These are phyloP conservation scores for Alternaria panax DNA, from an alignment of 2,329 filamentous ascomycete genomes.

Conservation along the genomic window DNA sequence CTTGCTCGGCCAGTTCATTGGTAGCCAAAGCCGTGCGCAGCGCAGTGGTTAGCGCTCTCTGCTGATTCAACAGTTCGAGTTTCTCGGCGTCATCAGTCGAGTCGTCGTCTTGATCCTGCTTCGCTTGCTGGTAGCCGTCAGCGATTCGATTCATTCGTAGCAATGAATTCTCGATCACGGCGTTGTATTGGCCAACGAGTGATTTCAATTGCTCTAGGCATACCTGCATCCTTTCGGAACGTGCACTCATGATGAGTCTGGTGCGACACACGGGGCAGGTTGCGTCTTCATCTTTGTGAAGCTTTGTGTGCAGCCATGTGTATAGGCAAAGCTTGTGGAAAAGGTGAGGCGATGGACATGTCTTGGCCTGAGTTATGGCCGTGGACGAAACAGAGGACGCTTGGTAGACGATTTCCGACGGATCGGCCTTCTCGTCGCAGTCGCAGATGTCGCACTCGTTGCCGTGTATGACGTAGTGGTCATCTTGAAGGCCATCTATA, in stretches of 20 bases:
- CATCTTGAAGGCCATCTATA: neutral
- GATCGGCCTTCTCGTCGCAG: neutral
- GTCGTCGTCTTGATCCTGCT: neutral
- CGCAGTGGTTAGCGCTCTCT: neutral
- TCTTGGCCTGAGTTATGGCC: neutral
- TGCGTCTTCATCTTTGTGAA: neutral
- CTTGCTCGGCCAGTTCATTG: neutral
- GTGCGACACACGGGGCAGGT: constrained; percentile 1
- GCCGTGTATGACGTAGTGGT: neutral
- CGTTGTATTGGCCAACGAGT: neutral
- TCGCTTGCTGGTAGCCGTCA: neutral
- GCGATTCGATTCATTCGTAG: neutral
- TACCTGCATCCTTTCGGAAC: neutral
- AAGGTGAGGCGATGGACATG: neutral
- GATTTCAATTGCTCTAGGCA: neutral
- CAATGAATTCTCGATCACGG: neutral
- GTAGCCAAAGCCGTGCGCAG: neutral
- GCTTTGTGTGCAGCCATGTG: neutral
- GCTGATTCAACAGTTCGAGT: neutral
- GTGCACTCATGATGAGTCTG: neutral
- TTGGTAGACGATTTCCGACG: neutral
- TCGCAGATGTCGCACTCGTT: neutral
- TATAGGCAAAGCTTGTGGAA: constrained; percentile 1
- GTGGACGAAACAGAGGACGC: neutral
- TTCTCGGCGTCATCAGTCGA: neutral